These are phyloP conservation scores for Picea glauca DNA, from an alignment of 75 land plant species.

Conservation along the genomic window DNA sequence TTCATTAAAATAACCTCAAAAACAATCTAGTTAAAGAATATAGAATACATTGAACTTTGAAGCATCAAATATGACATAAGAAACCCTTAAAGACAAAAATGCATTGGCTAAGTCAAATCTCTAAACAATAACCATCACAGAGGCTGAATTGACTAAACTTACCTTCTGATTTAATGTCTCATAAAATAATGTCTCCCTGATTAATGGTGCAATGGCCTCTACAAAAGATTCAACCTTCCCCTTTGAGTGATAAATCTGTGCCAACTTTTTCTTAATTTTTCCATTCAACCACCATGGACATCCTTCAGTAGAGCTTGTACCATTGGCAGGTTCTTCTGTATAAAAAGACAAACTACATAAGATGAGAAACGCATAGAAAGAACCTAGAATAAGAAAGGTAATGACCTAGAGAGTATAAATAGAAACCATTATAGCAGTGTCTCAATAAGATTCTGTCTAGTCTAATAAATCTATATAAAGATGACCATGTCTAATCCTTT, in stretches of 20 bases:
- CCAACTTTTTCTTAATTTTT: conserved; percentile 51
- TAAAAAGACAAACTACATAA: not conserved
- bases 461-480: not conserved
- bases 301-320: conserved; percentile 12
- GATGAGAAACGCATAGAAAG: not conserved
- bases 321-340: conserved; percentile 16
- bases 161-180: conserved; percentile 64
- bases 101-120: not conserved
- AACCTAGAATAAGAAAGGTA: not conserved
- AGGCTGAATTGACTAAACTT: not conserved
- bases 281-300: conserved; percentile 78
- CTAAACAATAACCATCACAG: not conserved
- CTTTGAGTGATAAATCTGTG: conserved; percentile 50
- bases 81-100: not conserved
- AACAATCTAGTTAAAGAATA: too few relatives aligned
- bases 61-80: too few relatives aligned
- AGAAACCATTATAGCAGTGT: not conserved
- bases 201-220: conserved; percentile 48
- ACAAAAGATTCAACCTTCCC: conserved; percentile 53
- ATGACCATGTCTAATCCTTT: not conserved
- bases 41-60: too few relatives aligned
- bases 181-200: conserved; percentile 56
- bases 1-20: too few relatives aligned
- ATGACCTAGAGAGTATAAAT: not conserved
- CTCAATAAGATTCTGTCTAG: not conserved